Conservation (phyloP, 805 yeast genomes). For the Komagataella ulmi region DNA sequence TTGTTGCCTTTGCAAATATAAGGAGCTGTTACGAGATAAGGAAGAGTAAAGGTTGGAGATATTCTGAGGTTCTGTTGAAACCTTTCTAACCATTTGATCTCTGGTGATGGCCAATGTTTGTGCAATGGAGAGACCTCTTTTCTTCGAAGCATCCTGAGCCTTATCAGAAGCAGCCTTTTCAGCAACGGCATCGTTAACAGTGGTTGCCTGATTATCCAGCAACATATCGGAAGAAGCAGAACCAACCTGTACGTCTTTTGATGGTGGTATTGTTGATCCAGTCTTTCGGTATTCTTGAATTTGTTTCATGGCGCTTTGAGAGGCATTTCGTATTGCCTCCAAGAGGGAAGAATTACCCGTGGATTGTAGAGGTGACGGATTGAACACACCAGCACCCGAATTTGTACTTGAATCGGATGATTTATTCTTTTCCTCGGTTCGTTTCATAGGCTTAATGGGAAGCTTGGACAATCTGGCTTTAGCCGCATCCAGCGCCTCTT, state of each 20-base stretch:
- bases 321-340: not conserved
- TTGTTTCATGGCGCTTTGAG: not conserved
- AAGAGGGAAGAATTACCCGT: not conserved
- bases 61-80: not conserved
- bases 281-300: slow-evolving; percentile 3
- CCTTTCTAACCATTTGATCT: slow-evolving; percentile 21
- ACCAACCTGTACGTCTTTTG: not conserved
- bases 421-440: not conserved
- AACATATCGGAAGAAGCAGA: slow-evolving; percentile 1
- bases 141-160: not conserved
- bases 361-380: not conserved
- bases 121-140: slow-evolving; percentile 32
- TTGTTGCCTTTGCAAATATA: not conserved
- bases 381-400: not conserved
- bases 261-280: slow-evolving; percentile 5
- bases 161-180: not conserved
- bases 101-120: slow-evolving; percentile 45
- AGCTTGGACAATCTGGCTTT: not conserved
- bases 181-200: not conserved
- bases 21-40: not conserved
- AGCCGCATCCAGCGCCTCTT: not conserved
- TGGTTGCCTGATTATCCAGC: not conserved
- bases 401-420: not conserved
- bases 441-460: not conserved
- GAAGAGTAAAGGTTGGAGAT: not conserved